Evolutionary conservation across 495 filamentous ascomycete genomes (phyloP).

Genomic region (Hypoxylon intermedium): DNA sequence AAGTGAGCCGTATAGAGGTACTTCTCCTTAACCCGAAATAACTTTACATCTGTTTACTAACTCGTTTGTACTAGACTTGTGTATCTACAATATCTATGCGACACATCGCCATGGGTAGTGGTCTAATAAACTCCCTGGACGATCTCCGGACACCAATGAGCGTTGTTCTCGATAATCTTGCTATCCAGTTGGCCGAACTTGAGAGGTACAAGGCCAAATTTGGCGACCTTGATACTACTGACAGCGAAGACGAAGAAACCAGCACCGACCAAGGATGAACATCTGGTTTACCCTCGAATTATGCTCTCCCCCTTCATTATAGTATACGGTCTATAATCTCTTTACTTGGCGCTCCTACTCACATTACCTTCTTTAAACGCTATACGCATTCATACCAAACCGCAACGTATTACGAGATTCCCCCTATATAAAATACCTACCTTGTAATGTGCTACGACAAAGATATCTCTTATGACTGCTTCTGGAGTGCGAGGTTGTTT

Average conservation of each 20-base stretch:
- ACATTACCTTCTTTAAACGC: slow-evolving; percentile 10
- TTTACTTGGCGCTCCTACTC: background rate
- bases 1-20: slow-evolving; percentile 94
- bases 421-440: slow-evolving; percentile 28
- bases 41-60: slow-evolving; percentile 23
- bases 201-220: slow-evolving; percentile 56
- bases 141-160: slow-evolving; percentile 61
- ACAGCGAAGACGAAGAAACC: slow-evolving; percentile 37
- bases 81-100: slow-evolving; percentile 70
- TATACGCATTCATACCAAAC: slow-evolving; percentile 13
- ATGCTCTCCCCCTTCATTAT: slow-evolving; percentile 4
- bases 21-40: slow-evolving; percentile 38
- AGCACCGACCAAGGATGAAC: slow-evolving; percentile 43
- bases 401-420: too few species aligned
- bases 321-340: slow-evolving; percentile 10
- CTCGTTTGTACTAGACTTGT: slow-evolving; percentile 56
- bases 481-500: slow-evolving; percentile 10
- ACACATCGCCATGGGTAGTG: slow-evolving; percentile 62
- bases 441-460: slow-evolving; percentile 36
- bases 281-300: background rate
- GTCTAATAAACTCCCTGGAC: slow-evolving; percentile 46
- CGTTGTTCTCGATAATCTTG: slow-evolving; percentile 50
- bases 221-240: slow-evolving; percentile 43
- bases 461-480: slow-evolving; percentile 28
- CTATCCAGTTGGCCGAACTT: slow-evolving; percentile 54